Conservation (phyloP, 345 rosid genomes). For the Triadica sebifera region DNA sequence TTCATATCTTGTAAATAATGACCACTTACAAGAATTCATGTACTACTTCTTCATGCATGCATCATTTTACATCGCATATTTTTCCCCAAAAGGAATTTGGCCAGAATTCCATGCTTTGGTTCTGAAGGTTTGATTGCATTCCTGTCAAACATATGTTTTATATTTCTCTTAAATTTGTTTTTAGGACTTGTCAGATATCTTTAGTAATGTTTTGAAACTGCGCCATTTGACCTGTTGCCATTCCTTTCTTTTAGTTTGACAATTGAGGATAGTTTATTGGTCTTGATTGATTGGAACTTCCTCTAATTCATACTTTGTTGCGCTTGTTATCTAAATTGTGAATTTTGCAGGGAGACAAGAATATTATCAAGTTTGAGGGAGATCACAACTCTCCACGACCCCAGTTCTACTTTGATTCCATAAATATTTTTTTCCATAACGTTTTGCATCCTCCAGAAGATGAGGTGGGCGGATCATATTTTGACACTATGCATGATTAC, state of each 20-base stretch:
- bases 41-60: neutral
- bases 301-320: conserved; percentile 9
- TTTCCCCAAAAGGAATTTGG: neutral
- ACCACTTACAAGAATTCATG: conserved; percentile 10
- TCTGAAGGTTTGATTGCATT: neutral
- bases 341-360: conserved; percentile 87
- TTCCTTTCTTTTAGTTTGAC: conserved; percentile 3
- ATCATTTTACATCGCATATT: neutral
- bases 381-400: conserved; percentile 99
- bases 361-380: conserved; percentile 94
- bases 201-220: neutral
- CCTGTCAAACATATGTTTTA: neutral
- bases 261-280: conserved; percentile 4
- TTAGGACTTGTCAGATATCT: neutral
- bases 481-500: conserved; percentile 62
- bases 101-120: conserved; percentile 2
- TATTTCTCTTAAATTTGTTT: no score
- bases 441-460: conserved; percentile 91
- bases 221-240: conserved; percentile 4
- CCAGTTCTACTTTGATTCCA: conserved; percentile 89
- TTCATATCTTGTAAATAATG: conserved; percentile 1
- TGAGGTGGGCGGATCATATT: conserved; percentile 55
- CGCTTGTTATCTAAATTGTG: conserved; percentile 18
- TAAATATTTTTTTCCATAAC: conserved; percentile 92
- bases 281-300: neutral